A percentile compares a stretch with the other conserved stretches of the same genome.
These are phyloP conservation scores for Dioscorea zingiberensis DNA, from an alignment of 106 monocot species.

Conservation along the genomic window DNA sequence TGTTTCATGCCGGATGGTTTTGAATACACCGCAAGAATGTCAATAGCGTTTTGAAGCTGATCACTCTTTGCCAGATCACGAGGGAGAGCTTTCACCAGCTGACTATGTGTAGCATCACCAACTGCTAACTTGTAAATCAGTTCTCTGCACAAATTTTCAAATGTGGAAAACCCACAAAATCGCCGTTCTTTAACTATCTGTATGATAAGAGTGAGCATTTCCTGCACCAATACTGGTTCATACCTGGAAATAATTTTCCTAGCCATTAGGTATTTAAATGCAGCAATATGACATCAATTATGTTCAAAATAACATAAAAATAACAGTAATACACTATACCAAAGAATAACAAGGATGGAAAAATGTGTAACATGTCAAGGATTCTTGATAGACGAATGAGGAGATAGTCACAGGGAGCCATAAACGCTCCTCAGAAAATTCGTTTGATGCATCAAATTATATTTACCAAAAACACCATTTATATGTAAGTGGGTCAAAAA, in stretches of 20 bases:
- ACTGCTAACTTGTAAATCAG: slow-evolving; percentile 59
- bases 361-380: too few relatives aligned
- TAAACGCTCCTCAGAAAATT: too few relatives aligned
- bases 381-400: too few relatives aligned
- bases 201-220: slow-evolving; percentile 86
- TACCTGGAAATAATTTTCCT: slow-evolving; percentile 40
- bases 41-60: slow-evolving; percentile 54
- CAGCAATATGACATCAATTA: too few relatives aligned
- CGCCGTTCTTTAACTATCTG: slow-evolving; percentile 81
- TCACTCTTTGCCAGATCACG: slow-evolving; percentile 62
- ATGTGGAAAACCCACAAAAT: slow-evolving; percentile 68
- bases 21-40: slow-evolving; percentile 63
- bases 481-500: too few relatives aligned
- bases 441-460: too few relatives aligned
- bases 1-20: slow-evolving; percentile 93
- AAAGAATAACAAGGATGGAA: too few relatives aligned
- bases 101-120: slow-evolving; percentile 92
- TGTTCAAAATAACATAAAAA: too few relatives aligned
- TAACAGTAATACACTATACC: too few relatives aligned
- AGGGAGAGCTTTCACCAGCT: slow-evolving; percentile 78
- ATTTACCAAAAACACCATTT: too few relatives aligned
- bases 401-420: too few relatives aligned
- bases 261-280: too few relatives aligned
- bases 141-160: slow-evolving; percentile 75
- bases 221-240: slow-evolving; percentile 77